phyloP scores from a whole-genome alignment of 352 stramenopile genomes.

The Sclerospora graminicola region DNA sequence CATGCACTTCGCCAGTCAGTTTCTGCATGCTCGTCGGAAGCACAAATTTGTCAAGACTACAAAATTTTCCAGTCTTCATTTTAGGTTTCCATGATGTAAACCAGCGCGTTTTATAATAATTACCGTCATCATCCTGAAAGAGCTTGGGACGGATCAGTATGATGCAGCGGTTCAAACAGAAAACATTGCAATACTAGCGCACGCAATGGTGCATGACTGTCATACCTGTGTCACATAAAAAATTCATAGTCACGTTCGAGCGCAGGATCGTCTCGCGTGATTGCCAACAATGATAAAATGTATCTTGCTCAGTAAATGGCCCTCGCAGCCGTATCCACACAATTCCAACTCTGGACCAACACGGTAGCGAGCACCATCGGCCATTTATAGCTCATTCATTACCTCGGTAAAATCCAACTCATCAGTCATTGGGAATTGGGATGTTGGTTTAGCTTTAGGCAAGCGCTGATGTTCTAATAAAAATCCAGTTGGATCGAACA shows the following conservation, averaged over 20 bases:
- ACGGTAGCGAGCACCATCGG: slow-evolving; percentile 80
- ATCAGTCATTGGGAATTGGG: too few relatives aligned
- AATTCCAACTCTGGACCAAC: slow-evolving; percentile 97
- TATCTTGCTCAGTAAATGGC: slow-evolving; percentile 98
- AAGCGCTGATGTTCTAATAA: too few relatives aligned
- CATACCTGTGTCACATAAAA: slow-evolving; percentile 98
- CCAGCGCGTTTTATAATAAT: slow-evolving; percentile 96
- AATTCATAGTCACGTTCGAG: slow-evolving; percentile 84
- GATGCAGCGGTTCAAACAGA: slow-evolving; percentile 90
- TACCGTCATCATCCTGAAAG: slow-evolving; percentile 94
- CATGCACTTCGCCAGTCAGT: slow-evolving; percentile 58
- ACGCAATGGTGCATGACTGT: slow-evolving; percentile 92
- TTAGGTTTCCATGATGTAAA: slow-evolving; percentile 79
- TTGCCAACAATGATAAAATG: slow-evolving; percentile 97
- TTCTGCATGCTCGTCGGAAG: slow-evolving; percentile 79
- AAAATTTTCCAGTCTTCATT: slow-evolving; percentile 11
- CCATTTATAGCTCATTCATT: too few relatives aligned
- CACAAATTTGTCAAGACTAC: slow-evolving; percentile 61
- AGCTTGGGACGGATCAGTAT: slow-evolving; percentile 93
- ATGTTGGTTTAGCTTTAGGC: too few relatives aligned
- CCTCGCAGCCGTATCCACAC: slow-evolving; percentile 97
- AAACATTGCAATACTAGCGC: slow-evolving; percentile 97
- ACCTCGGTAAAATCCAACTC: too few relatives aligned
- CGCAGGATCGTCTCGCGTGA: slow-evolving; percentile 82
- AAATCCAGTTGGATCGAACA: too few relatives aligned